phyloP scores from a whole-genome alignment of 495 filamentous ascomycete species.

The Aspergillus biplanus region DNA sequence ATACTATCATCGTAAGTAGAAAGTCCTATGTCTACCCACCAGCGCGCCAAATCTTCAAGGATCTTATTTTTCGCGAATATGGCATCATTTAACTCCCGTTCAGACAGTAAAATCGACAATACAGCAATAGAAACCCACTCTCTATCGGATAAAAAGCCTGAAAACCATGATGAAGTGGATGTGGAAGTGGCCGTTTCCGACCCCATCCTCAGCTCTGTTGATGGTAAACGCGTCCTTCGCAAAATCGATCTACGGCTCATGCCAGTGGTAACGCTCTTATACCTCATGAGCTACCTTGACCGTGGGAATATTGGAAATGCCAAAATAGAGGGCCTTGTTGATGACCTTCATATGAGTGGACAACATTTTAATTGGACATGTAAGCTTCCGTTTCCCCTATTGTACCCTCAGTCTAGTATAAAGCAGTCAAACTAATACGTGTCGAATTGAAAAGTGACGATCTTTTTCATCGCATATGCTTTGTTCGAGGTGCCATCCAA shows the following conservation, averaged over 20 bases:
- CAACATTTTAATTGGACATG: not conserved
- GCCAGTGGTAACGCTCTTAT: not conserved
- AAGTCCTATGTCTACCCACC: too few relatives aligned
- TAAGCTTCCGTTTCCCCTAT: not conserved
- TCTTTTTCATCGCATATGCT: slow-evolving; percentile 2
- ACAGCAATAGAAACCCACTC: too few relatives aligned
- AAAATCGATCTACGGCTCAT: slow-evolving; percentile 30
- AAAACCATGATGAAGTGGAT: too few relatives aligned
- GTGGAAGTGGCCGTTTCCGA: too few relatives aligned
- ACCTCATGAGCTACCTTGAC: not conserved
- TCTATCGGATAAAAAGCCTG: too few relatives aligned
- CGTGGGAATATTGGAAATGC: slow-evolving; percentile 4
- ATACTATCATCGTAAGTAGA: too few relatives aligned
- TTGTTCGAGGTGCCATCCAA: not conserved
- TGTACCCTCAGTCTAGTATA: not conserved
- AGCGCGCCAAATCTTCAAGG: too few relatives aligned
- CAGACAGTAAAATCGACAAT: too few relatives aligned
- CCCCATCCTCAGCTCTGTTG: too few relatives aligned
- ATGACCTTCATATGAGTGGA: not conserved
- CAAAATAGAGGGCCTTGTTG: slow-evolving; percentile 1
- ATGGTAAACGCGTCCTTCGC: slow-evolving; percentile 28
- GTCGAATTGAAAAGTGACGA: not conserved
- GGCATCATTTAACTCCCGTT: too few relatives aligned
- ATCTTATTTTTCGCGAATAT: too few relatives aligned
- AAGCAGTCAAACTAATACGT: not conserved